Percentiles rank a stretch among this genome's conserved stretches.
Evolutionary conservation across 192 early-diverging fungal species (phyloP).

Genomic region (Martensiomyces pterosporus): DNA sequence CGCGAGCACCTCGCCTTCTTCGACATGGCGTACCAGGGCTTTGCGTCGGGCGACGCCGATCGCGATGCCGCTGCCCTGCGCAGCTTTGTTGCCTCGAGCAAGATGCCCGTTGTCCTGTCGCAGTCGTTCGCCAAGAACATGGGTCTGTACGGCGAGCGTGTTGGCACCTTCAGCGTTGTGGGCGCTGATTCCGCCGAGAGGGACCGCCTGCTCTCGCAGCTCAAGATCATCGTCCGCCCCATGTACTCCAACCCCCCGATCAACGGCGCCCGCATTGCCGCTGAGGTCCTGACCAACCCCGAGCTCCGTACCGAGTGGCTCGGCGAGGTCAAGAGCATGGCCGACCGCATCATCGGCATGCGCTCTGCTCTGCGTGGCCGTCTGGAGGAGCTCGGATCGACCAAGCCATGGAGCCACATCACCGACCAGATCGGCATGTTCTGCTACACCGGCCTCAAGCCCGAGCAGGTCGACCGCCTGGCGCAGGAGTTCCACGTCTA

Average conservation of each 20-base stretch:
- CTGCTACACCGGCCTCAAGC: conserved; percentile 88
- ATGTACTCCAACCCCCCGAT: conserved; percentile 99
- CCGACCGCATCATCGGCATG: conserved; percentile 95
- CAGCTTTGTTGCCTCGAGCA: conserved; percentile 79
- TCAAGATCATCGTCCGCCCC: conserved; percentile 94
- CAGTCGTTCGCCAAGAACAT: conserved; percentile 99
- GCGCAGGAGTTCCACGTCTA: conserved; percentile 85
- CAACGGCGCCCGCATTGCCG: conserved; percentile 89
- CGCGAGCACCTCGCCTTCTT: conserved; percentile 90
- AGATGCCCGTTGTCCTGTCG: conserved; percentile 68
- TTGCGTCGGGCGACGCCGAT: conserved; percentile 87
- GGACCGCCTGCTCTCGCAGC: conserved; percentile 81
- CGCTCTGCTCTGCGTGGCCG: conserved; percentile 67
- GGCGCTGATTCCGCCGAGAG: conserved; percentile 66
- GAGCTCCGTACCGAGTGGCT: conserved; percentile 83
- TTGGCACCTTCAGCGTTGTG: conserved; percentile 86
- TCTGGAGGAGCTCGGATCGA: conserved; percentile 79
- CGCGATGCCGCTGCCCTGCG: conserved; percentile 92
- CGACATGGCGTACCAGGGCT: conserved; percentile 99
- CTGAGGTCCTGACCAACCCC: conserved; percentile 73
- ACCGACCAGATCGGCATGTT: conserved; percentile 98
- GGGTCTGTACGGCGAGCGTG: conserved; percentile 98
- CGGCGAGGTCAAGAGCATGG: conserved; percentile 92
- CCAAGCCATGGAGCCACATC: conserved; percentile 85
- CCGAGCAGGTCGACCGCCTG: conserved; percentile 83